A percentile compares a stretch with the other conserved stretches of the same genome.
phyloP scores from a whole-genome alignment of 2,329 filamentous ascomycete genomes.

The Colletotrichum brevisporum region DNA sequence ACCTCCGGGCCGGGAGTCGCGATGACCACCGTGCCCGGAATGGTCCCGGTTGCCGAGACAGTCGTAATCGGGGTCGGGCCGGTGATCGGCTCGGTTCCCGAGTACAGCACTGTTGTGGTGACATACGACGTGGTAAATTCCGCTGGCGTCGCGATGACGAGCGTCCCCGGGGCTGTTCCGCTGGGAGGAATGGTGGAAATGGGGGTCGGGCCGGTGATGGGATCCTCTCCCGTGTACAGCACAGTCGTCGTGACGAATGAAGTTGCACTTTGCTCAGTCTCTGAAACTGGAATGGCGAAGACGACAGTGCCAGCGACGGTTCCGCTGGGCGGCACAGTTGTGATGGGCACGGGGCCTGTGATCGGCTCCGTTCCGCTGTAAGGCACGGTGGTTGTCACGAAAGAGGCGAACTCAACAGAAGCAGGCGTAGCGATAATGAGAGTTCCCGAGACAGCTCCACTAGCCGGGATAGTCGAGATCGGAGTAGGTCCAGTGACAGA shows the following conservation, averaged over 20 bases:
- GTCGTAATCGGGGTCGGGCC: neutral
- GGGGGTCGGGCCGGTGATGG: neutral
- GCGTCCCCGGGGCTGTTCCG: slow-evolving; percentile 4
- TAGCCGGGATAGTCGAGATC: neutral
- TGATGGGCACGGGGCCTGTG: slow-evolving; percentile 9
- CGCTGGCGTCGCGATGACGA: slow-evolving; percentile 1
- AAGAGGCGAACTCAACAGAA: neutral
- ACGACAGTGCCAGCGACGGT: slow-evolving; percentile 28
- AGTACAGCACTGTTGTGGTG: neutral
- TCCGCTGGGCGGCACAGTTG: slow-evolving; percentile 13
- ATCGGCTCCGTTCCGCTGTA: slow-evolving; percentile 4
- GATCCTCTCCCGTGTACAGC: slow-evolving; percentile 1
- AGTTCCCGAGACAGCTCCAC: slow-evolving; percentile 5
- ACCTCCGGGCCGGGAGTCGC: neutral
- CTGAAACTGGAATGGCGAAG: slow-evolving; percentile 5
- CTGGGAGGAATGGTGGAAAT: slow-evolving; percentile 8
- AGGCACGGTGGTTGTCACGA: slow-evolving; percentile 7
- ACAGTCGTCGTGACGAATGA: slow-evolving; percentile 1
- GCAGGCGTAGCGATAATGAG: slow-evolving; percentile 4
- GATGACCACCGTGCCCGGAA: slow-evolving; percentile 4
- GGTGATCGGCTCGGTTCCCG: slow-evolving; percentile 3
- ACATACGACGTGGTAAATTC: neutral
- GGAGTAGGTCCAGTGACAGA: neutral
- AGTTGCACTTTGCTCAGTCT: neutral
- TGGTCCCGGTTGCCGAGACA: neutral